Evolutionary conservation across 495 filamentous ascomycete species (phyloP).

Genomic region (Lentithecium fluviatile): DNA sequence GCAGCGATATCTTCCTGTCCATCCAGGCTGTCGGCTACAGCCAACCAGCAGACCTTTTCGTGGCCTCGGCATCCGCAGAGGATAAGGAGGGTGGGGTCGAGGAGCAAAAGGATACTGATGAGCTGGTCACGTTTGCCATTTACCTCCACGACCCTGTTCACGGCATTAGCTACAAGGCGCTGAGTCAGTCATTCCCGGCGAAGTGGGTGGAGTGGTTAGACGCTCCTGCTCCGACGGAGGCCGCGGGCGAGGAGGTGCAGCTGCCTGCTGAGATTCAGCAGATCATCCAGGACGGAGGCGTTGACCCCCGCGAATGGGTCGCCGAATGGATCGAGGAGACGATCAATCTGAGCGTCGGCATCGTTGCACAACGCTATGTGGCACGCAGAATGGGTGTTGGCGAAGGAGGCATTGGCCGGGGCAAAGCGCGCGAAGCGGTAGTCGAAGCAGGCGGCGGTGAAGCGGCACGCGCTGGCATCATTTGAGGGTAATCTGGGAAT

Average conservation of each 20-base stretch:
- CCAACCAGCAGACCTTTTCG: constrained; percentile 65
- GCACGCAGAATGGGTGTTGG: constrained; percentile 94
- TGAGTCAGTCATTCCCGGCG: constrained; percentile 80
- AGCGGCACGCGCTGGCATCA: constrained; percentile 64
- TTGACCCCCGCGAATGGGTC: constrained; percentile 95
- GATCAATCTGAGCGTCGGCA: constrained; percentile 72
- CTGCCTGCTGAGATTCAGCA: constrained; percentile 82
- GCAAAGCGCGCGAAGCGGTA: constrained; percentile 72
- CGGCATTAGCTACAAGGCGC: constrained; percentile 77
- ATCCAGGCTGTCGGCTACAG: constrained; percentile 79
- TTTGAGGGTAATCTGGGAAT: too few species aligned
- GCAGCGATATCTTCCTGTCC: constrained; percentile 90
- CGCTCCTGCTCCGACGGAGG: constrained; percentile 57
- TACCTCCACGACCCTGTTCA: constrained; percentile 94
- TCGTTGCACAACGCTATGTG: constrained; percentile 95
- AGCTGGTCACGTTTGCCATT: constrained; percentile 77
- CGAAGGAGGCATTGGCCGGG: constrained; percentile 75
- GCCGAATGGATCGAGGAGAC: constrained; percentile 95
- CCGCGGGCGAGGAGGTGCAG: constrained; percentile 39
- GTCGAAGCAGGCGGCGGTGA: constrained; percentile 76
- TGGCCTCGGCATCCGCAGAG: constrained; percentile 49
- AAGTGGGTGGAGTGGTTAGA: constrained; percentile 93
- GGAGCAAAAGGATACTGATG: constrained; percentile 52
- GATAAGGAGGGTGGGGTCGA: constrained; percentile 53
- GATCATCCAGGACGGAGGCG: constrained; percentile 82